Evolutionary conservation across 495 filamentous ascomycete species (phyloP), one percentile per base, ranked within the genome.

Genomic region (Lasiosphaeria miniovina): DNA sequence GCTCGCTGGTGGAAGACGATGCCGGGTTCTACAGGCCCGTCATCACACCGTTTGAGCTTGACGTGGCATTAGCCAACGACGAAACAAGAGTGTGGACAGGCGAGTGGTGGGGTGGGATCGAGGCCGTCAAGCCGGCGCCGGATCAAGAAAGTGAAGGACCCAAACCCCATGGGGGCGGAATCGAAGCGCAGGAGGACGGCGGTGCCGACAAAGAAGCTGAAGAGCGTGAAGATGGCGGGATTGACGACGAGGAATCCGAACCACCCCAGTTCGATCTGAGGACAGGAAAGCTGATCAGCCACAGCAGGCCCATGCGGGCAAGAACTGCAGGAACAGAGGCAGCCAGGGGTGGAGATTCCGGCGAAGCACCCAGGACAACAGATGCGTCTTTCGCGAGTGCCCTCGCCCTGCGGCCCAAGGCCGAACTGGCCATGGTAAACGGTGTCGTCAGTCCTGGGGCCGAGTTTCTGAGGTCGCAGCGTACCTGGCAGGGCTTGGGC

Each of bases 201-300:
- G 62, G 52, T 6, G 65, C 54, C 8, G 52, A 59, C 48, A 61
- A 50, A 33, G 60, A 60, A 11, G 35, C 24, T 1, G 66, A 61
- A 52, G 63, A 68, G 14, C 68, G 59, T n/a, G 68, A 70, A 15
- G 73, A 74, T 31, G 75, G 45, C 36, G 10, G 58, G 48, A 71
- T 49, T 24, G 69, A 61, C 17, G 74, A 76, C 9, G 77, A 78
- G 35, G 81, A 80, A 54, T 80, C 78, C 3, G 77, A 80, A 36
- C 91, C 94, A 14, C 94, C 94, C 17, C 92, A 96, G 63, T 98
- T 93, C 66, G 92, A 99, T 72, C 79, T 98, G 1, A 78, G 93
- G 14, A 97, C 90, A 14, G 94, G 94, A 14, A 84, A 85, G 63
- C 90, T 96, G 68, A 84, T 97, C 38, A 91, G 89, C 43, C 78